phyloP scores from a whole-genome alignment of 495 filamentous ascomycete genomes.

The Penicillium daleae region DNA sequence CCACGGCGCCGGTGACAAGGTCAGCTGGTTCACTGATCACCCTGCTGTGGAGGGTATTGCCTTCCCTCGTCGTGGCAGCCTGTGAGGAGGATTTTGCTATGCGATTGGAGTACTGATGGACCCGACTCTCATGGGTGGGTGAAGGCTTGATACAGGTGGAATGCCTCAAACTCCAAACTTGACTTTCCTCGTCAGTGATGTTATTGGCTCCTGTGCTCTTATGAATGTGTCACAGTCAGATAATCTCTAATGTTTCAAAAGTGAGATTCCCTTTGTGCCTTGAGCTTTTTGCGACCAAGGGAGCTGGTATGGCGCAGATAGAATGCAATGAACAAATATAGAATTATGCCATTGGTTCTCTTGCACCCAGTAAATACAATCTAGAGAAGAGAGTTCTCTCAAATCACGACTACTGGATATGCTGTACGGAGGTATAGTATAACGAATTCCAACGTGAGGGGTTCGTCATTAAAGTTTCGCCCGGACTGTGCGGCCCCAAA shows the following conservation, averaged over 20 bases:
- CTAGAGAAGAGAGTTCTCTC: not conserved
- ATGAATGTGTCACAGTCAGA: not conserved
- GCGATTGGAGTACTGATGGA: not conserved
- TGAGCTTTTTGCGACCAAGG: not conserved
- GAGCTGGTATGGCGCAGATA: slow-evolving; percentile 3
- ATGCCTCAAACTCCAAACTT: not conserved
- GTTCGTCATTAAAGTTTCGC: slow-evolving; percentile 2
- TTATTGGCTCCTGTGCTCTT: not conserved
- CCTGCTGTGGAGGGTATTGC: slow-evolving; percentile 80
- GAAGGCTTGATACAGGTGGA: not conserved
- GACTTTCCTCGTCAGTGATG: not conserved
- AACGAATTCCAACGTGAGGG: too few species aligned
- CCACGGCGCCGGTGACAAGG: slow-evolving; percentile 75
- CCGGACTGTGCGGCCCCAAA: not conserved
- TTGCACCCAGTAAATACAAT: not conserved
- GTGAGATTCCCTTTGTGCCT: not conserved
- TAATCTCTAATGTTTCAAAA: slow-evolving; percentile 1
- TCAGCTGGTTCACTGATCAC: slow-evolving; percentile 92
- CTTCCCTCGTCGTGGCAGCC: slow-evolving; percentile 71
- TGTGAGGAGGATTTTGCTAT: slow-evolving; percentile 32
- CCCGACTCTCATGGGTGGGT: not conserved
- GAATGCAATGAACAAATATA: slow-evolving; percentile 11
- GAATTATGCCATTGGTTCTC: not conserved
- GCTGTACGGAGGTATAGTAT: too few species aligned
- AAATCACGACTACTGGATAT: too few species aligned